Conservation (phyloP, 2,329 filamentous ascomycete species). For the Claviceps pusilla region DNA sequence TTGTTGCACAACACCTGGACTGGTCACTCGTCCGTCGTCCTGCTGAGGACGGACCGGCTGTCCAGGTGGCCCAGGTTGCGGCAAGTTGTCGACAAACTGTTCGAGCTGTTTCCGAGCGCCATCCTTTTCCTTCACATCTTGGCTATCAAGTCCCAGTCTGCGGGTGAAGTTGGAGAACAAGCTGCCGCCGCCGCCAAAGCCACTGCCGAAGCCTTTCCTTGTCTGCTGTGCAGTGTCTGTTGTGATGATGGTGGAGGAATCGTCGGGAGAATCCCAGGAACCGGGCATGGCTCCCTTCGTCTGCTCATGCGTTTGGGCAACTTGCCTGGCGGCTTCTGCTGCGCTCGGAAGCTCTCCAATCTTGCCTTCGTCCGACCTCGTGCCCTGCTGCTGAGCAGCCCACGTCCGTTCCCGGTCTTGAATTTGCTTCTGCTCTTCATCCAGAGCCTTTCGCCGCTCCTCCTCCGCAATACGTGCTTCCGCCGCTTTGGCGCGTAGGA, state of each 20-base stretch:
- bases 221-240: conserved; percentile 18
- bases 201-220: conserved; percentile 22
- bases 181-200: conserved; percentile 24
- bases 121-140: conserved; percentile 23
- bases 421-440: conserved; percentile 55
- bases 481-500: conserved; percentile 72
- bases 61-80: conserved; percentile 6
- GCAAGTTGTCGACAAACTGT: conserved; percentile 26
- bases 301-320: conserved; percentile 26
- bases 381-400: conserved; percentile 17
- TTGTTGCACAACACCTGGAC: conserved; percentile 46
- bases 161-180: conserved; percentile 56
- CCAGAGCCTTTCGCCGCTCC: conserved; percentile 57
- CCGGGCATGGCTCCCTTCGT: conserved; percentile 50
- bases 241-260: conserved; percentile 11
- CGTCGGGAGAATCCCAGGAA: conserved; percentile 54
- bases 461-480: conserved; percentile 80
- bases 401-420: conserved; percentile 38
- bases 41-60: conserved; percentile 10
- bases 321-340: conserved; percentile 23
- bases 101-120: conserved; percentile 26
- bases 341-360: conserved; percentile 8
- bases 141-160: conserved; percentile 50
- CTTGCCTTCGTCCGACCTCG: conserved; percentile 9
- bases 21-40: conserved; percentile 41